Conservation (phyloP, 164 flowering plant genomes). For the Cinnamomum micranthum region DNA sequence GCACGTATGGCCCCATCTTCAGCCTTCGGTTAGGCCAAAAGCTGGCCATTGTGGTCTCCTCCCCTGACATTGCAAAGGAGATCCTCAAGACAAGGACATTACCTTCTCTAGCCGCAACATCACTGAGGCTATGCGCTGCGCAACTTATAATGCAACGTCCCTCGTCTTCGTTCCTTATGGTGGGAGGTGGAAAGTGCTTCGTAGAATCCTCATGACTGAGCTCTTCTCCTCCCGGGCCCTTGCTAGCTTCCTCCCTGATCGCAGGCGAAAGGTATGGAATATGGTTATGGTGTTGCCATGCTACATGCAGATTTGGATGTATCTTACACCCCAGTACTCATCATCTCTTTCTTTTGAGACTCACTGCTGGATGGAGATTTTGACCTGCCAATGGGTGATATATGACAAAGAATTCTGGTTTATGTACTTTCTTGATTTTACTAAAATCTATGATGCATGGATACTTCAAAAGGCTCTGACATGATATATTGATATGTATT, state of each 20-base stretch:
- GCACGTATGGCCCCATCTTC: constrained; percentile 22
- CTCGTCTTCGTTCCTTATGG: constrained; percentile 30
- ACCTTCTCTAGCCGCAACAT: constrained; percentile 31
- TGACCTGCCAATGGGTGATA: too few species aligned
- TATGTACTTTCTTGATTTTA: too few species aligned
- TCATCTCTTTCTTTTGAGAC: too few species aligned
- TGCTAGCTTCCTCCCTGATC: constrained; percentile 23
- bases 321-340: too few species aligned
- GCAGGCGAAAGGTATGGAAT: constrained; percentile 16
- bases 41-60: constrained; percentile 30
- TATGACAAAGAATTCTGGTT: too few species aligned
- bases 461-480: too few species aligned
- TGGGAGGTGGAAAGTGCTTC: constrained; percentile 23
- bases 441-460: too few species aligned
- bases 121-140: constrained; percentile 25
- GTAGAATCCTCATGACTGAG: constrained; percentile 27
- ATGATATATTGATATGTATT: too few species aligned
- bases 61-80: constrained; percentile 23
- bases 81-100: constrained; percentile 26
- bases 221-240: constrained; percentile 26
- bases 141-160: constrained; percentile 24
- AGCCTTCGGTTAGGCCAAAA: constrained; percentile 29
- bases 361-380: too few species aligned
- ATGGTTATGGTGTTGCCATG: background rate
- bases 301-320: too few species aligned